A percentile compares a stretch with the other conserved stretches of the same genome.
Evolutionary conservation across 169 alveolate species (phyloP).

Genomic region (Theileria annulata): DNA sequence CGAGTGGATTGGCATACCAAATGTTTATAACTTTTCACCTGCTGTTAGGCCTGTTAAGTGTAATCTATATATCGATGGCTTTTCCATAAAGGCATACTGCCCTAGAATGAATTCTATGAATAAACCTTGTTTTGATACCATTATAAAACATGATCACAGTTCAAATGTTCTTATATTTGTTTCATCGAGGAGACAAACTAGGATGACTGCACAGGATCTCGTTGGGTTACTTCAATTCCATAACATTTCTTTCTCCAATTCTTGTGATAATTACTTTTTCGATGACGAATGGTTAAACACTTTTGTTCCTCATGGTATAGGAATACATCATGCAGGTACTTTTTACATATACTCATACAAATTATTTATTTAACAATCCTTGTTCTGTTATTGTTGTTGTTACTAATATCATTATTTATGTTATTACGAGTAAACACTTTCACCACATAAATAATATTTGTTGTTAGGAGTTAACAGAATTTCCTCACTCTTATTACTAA

Average conservation of each 20-base stretch:
- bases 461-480: no score
- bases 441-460: no score
- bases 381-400: not conserved
- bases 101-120: constrained; percentile 77
- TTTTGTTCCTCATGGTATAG: constrained; percentile 93
- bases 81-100: constrained; percentile 76
- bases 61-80: constrained; percentile 94
- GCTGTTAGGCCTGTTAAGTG: constrained; percentile 98
- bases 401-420: not conserved
- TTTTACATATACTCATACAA: not conserved
- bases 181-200: constrained; percentile 96
- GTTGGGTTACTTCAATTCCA: constrained; percentile 56
- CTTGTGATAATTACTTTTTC: constrained; percentile 17
- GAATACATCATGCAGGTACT: constrained; percentile 70
- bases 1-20: constrained; percentile 97
- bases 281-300: constrained; percentile 87
- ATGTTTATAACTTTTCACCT: constrained; percentile 97
- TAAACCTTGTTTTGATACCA: constrained; percentile 67
- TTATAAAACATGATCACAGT: constrained; percentile 85
- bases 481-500: not conserved
- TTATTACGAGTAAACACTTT: not conserved
- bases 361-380: not conserved
- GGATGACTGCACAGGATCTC: constrained; percentile 94
- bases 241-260: constrained; percentile 30
- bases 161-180: constrained; percentile 96